Conservation (phyloP, 306 rosid species). For the Ziziphus jujuba region DNA sequence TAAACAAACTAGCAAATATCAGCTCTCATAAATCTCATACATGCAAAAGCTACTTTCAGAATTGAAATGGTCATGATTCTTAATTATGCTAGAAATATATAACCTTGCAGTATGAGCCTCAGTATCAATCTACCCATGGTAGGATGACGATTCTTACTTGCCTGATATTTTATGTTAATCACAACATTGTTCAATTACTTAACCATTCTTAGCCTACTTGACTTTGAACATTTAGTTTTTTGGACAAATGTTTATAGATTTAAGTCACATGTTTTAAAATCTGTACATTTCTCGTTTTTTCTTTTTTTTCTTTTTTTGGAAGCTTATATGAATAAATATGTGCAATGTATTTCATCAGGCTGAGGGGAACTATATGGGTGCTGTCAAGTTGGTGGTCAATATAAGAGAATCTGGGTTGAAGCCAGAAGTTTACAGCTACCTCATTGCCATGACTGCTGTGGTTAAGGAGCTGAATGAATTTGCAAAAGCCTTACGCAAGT, state of each 20-base stretch:
- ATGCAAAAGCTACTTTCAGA: too few relatives aligned
- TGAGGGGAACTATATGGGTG: constrained; percentile 70
- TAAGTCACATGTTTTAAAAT: background rate
- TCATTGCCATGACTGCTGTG: constrained; percentile 90
- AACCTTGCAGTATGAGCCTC: too few relatives aligned
- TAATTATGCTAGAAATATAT: too few relatives aligned
- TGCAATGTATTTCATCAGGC: constrained; percentile 43
- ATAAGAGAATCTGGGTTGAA: constrained; percentile 81
- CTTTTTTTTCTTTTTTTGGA: background rate
- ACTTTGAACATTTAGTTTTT: background rate
- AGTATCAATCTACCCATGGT: background rate
- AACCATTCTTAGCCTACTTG: background rate
- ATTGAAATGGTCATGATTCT: too few relatives aligned
- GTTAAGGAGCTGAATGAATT: constrained; percentile 90
- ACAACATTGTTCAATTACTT: background rate
- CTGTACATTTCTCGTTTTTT: background rate
- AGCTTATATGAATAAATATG: constrained; percentile 10
- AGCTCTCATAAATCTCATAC: too few relatives aligned
- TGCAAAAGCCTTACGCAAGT: constrained; percentile 76
- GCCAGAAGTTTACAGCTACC: constrained; percentile 92
- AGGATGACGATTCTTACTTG: background rate
- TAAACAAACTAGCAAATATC: too few relatives aligned
- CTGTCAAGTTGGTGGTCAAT: constrained; percentile 71
- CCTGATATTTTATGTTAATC: background rate
- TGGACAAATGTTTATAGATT: background rate